A percentile compares a stretch with the other conserved stretches of the same genome.
These are phyloP conservation scores for Ceratocystis cubensis DNA, from an alignment of 2,329 filamentous ascomycete species.

Conservation along the genomic window DNA sequence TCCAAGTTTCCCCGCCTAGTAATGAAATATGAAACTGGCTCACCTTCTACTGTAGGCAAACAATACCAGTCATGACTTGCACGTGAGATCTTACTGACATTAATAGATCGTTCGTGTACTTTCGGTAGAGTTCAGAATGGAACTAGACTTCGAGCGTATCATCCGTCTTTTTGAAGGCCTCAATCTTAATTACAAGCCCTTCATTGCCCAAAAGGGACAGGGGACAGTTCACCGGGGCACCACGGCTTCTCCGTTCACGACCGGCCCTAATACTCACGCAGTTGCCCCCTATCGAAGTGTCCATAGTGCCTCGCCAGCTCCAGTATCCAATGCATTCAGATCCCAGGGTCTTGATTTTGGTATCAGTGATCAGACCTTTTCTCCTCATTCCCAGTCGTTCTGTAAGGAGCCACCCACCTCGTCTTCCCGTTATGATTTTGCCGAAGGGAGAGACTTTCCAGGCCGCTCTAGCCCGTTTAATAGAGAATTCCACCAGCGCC, in stretches of 20 bases:
- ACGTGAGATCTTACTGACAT: background rate
- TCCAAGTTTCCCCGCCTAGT: conserved; percentile 17
- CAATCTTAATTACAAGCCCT: conserved; percentile 16
- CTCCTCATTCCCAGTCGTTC: background rate
- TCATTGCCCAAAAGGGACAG: conserved; percentile 9
- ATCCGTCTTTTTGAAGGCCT: conserved; percentile 17
- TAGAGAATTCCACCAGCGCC: background rate
- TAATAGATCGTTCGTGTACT: conserved; percentile 16
- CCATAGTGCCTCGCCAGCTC: conserved; percentile 18
- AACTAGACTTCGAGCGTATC: conserved; percentile 15
- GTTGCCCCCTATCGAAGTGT: conserved; percentile 6
- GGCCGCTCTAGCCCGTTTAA: conserved; percentile 2
- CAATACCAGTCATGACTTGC: background rate
- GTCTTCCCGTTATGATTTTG: background rate
- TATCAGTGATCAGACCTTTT: background rate
- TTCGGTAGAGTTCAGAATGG: conserved; percentile 16
- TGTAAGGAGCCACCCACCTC: background rate
- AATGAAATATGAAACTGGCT: conserved; percentile 17
- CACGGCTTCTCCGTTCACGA: conserved; percentile 16
- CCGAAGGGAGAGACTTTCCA: background rate
- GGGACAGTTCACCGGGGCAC: conserved; percentile 10
- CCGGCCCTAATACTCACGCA: background rate
- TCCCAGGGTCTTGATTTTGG: conserved; percentile 3
- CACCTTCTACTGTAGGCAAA: conserved; percentile 11
- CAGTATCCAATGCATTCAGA: conserved; percentile 8